Base-by-base conservation (phyloP, 208 protist species). In the Crithidia sp. region DNA sequence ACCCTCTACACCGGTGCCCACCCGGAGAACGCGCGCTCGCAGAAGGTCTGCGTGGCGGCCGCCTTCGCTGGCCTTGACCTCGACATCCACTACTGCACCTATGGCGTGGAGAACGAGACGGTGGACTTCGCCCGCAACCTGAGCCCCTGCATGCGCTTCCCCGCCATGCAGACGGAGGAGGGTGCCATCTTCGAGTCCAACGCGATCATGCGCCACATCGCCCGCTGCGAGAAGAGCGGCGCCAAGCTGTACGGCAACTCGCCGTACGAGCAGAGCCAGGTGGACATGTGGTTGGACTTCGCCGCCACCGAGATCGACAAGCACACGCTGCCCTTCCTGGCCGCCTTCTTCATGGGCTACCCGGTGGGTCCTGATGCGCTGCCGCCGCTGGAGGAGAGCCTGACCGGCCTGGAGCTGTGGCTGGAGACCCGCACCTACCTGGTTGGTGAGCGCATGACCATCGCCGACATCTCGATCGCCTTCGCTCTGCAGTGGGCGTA, bases 271-370 rank as follows among this genome's bases (percentile, higher is more conserved):
- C 71, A 40, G 57, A 84, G 76, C 41, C 88, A 95, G 78, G 84
- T 95, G 17, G 93, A 97, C 81, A 89, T 86, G 85, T 97, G 93
- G 93, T 68, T 97, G 13, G 93, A 97, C 82, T 95, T 95, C 74
- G 77, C 82, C 9, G 53, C 76, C 16, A 87, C 68, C 7, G 93
- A 97, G 81, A 62, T 97, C 47, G 80, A 87, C 57, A 45, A 74
- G 52, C 40, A 63, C 44, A 79, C 47, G 45, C 55, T 73, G 13
- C 85, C 82, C 7, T 92, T 80, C 79, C 2, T 89, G 6, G 9
- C 57, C 7, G 58, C 85, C 28, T 4, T 53, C 41, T 87, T 91
- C 59, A 6, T 17, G 7, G 74, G 71, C 17, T 50, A 36, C n/a
- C 70, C 77, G 50, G 57, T 73, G 6, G 74, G 85, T 16, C 61